phyloP scores from a whole-genome alignment of 495 filamentous ascomycete species.

The Penicillium lividum region DNA sequence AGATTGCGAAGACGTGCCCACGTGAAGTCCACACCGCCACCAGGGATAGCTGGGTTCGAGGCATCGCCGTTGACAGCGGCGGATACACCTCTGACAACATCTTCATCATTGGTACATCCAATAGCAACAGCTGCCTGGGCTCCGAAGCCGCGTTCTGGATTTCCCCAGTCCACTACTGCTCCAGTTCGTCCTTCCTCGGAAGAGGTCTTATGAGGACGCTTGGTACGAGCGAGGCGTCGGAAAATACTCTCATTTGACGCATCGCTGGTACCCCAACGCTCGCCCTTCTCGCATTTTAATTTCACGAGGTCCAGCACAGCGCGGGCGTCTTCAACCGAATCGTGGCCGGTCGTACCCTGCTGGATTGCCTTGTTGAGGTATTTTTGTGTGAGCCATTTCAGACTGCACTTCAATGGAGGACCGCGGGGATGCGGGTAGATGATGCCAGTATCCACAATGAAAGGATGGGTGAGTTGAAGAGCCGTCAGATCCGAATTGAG shows the following conservation, averaged over 20 bases:
- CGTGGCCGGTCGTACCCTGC: conserved; percentile 74
- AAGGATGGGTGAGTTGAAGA: conserved; percentile 83
- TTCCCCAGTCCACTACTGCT: conserved; percentile 88
- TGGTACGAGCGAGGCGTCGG: conserved; percentile 68
- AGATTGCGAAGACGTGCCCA: conserved; percentile 88
- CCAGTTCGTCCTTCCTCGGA: conserved; percentile 60
- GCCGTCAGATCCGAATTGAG: conserved; percentile 87
- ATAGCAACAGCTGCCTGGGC: conserved; percentile 69
- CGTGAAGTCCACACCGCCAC: conserved; percentile 78
- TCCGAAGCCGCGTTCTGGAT: conserved; percentile 71
- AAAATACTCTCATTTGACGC: conserved; percentile 81
- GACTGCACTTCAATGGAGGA: conserved; percentile 68
- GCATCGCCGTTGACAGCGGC: conserved; percentile 68
- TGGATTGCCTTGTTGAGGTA: conserved; percentile 86
- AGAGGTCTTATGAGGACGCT: conserved; percentile 50
- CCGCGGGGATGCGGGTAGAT: conserved; percentile 82
- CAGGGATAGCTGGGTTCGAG: conserved; percentile 60
- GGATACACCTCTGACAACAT: conserved; percentile 69
- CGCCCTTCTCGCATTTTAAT: conserved; percentile 91
- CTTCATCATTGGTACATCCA: conserved; percentile 71
- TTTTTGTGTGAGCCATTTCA: conserved; percentile 81
- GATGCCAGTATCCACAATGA: conserved; percentile 85
- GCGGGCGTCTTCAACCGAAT: conserved; percentile 87
- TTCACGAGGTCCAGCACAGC: conserved; percentile 91
- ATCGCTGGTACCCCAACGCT: conserved; percentile 75